phyloP scores from a whole-genome alignment of 257 asterid genomes.

The Capsicum pubescens region DNA sequence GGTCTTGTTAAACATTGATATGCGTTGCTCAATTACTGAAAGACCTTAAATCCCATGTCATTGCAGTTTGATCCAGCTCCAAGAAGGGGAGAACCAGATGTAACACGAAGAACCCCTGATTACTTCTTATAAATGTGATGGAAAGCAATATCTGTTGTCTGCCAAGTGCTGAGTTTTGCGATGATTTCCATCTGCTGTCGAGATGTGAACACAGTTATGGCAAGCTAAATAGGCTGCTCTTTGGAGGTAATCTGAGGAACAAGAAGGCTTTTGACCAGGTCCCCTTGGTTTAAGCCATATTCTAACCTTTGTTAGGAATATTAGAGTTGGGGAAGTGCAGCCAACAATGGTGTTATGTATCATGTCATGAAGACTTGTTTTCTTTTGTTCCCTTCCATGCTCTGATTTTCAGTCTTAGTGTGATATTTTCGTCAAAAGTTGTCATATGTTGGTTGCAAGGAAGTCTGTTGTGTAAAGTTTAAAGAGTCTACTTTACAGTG shows the following conservation, averaged over 20 bases:
- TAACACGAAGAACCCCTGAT: constrained; percentile 93
- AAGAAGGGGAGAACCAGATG: constrained; percentile 97
- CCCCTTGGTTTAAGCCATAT: constrained; percentile 45
- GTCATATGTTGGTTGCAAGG: constrained; percentile 37
- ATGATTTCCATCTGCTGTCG: constrained; percentile 28
- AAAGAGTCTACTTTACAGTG: constrained; percentile 24
- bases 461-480: constrained; percentile 34
- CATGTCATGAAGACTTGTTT: constrained; percentile 36
- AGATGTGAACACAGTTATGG: constrained; percentile 31
- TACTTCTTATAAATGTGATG: constrained; percentile 73
- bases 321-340: constrained; percentile 40
- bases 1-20: background rate
- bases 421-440: constrained; percentile 19
- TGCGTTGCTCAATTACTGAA: background rate
- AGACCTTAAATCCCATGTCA: background rate
- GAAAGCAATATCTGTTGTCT: constrained; percentile 35
- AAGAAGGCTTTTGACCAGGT: constrained; percentile 43
- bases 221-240: constrained; percentile 37
- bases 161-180: constrained; percentile 32
- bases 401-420: constrained; percentile 23
- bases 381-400: constrained; percentile 17
- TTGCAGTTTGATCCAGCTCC: constrained; percentile 98
- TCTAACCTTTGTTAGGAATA: constrained; percentile 52
- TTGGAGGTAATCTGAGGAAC: constrained; percentile 38
- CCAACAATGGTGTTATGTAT: constrained; percentile 48